Percentiles rank a stretch among this genome's conserved stretches.
Evolutionary conservation across 2,329 filamentous ascomycete genomes (phyloP).

Genomic region (Phialocephala subalpina): DNA sequence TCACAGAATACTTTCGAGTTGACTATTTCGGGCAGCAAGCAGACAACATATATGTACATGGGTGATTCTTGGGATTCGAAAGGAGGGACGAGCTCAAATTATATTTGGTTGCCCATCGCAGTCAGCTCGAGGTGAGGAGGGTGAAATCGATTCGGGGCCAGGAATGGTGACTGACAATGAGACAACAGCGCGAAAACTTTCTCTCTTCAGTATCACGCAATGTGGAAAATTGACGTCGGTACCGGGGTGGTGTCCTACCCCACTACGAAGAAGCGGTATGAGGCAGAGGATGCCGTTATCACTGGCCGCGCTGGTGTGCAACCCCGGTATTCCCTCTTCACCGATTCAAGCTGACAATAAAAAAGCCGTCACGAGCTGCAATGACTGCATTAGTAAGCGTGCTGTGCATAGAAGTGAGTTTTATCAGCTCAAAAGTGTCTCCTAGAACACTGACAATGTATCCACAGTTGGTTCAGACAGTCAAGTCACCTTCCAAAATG

Average conservation of each 20-base stretch:
- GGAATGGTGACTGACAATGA: background rate
- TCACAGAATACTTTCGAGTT: slow-evolving; percentile 49
- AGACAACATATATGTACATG: slow-evolving; percentile 49
- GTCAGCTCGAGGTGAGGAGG: slow-evolving; percentile 43
- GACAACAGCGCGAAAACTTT: slow-evolving; percentile 42
- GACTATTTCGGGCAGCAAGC: slow-evolving; percentile 44
- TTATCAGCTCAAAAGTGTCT: slow-evolving; percentile 15
- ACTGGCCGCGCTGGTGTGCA: slow-evolving; percentile 40
- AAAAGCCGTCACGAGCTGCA: slow-evolving; percentile 19
- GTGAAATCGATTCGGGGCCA: too few species aligned
- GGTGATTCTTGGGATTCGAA: slow-evolving; percentile 49
- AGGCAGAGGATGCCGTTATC: slow-evolving; percentile 43
- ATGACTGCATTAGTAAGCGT: slow-evolving; percentile 25
- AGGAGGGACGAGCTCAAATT: slow-evolving; percentile 46
- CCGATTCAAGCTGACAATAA: slow-evolving; percentile 2
- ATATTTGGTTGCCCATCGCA: slow-evolving; percentile 50
- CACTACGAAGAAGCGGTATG: slow-evolving; percentile 46
- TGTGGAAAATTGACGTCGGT: slow-evolving; percentile 50
- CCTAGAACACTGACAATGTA: slow-evolving; percentile 17
- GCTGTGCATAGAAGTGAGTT: slow-evolving; percentile 29
- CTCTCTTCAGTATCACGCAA: slow-evolving; percentile 48
- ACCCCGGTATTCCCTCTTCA: slow-evolving; percentile 12
- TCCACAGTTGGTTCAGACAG: slow-evolving; percentile 36
- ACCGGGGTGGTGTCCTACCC: slow-evolving; percentile 48
- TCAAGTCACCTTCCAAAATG: slow-evolving; percentile 47